These are phyloP conservation scores for Moesziomyces globuligerus DNA, from an alignment of 1,284 basidiomycete species.

Conservation along the genomic window DNA sequence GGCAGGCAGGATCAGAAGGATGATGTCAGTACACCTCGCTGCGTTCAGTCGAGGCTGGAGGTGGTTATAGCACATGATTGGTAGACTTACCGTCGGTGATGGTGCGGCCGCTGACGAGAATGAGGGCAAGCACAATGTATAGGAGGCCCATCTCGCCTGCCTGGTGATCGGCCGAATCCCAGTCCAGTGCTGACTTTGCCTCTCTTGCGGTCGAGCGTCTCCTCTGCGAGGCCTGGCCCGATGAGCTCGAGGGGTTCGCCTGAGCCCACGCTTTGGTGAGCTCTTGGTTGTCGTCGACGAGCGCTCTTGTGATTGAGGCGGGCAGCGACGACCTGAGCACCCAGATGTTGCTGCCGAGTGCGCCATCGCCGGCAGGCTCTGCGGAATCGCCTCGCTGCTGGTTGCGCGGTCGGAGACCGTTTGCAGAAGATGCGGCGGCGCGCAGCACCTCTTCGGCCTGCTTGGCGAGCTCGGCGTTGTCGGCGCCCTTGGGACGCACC, in stretches of 20 bases:
- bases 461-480: conserved; percentile 45
- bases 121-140: conserved; percentile 62
- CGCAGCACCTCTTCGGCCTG: conserved; percentile 32
- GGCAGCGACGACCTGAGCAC: conserved; percentile 26
- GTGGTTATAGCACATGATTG: no score
- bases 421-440: conserved; percentile 23
- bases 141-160: conserved; percentile 61
- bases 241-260: not conserved
- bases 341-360: conserved; percentile 23
- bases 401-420: conserved; percentile 23
- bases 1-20: not conserved
- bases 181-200: conserved; percentile 31
- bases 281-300: conserved; percentile 11
- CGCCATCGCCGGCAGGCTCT: conserved; percentile 7
- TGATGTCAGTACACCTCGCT: conserved; percentile 4
- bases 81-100: conserved; percentile 62
- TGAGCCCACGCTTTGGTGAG: conserved; percentile 19
- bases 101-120: conserved; percentile 64
- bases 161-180: conserved; percentile 45
- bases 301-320: conserved; percentile 4
- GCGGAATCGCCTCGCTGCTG: conserved; percentile 9
- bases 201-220: conserved; percentile 2
- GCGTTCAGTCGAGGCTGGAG: no score
- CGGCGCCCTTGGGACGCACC: conserved; percentile 47
- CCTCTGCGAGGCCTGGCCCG: conserved; percentile 11